A percentile compares a stretch with the other conserved stretches of the same genome.
Conservation (phyloP, 2,329 filamentous ascomycete genomes). For the Akanthomyces lecanii region DNA sequence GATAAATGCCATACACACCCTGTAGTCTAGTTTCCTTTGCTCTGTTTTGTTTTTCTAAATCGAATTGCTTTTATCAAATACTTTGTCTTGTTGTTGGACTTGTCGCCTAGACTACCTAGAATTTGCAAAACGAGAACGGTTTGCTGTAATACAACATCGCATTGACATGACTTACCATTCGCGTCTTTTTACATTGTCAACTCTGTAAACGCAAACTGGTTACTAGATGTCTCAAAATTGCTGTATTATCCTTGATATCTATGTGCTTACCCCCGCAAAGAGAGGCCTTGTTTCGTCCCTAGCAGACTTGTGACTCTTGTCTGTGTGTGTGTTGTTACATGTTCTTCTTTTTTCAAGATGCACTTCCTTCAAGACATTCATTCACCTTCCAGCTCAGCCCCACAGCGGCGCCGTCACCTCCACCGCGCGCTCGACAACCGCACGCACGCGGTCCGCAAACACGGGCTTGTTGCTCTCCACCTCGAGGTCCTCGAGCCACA, state of each 20-base stretch:
- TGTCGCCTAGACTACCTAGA: background rate
- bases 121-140: background rate
- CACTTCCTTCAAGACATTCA: too few relatives aligned
- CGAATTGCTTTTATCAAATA: background rate
- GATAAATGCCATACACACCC: conserved; percentile 27
- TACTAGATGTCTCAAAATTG: background rate
- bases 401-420: conserved; percentile 79
- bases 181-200: background rate
- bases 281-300: too few relatives aligned
- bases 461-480: conserved; percentile 80
- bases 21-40: conserved; percentile 20
- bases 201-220: background rate
- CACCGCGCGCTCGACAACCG: conserved; percentile 83
- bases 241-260: too few relatives aligned
- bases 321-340: background rate
- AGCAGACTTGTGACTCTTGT: too few relatives aligned
- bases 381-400: conserved; percentile 34
- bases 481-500: conserved; percentile 90
- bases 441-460: conserved; percentile 77
- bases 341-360: background rate
- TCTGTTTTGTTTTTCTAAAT: conserved; percentile 1
- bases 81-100: background rate
- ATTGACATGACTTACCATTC: background rate
- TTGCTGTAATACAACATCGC: background rate
- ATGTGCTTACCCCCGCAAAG: too few relatives aligned